Evolutionary conservation across 805 yeast genomes (phyloP).

Genomic region (Yueomyces sinensis): DNA sequence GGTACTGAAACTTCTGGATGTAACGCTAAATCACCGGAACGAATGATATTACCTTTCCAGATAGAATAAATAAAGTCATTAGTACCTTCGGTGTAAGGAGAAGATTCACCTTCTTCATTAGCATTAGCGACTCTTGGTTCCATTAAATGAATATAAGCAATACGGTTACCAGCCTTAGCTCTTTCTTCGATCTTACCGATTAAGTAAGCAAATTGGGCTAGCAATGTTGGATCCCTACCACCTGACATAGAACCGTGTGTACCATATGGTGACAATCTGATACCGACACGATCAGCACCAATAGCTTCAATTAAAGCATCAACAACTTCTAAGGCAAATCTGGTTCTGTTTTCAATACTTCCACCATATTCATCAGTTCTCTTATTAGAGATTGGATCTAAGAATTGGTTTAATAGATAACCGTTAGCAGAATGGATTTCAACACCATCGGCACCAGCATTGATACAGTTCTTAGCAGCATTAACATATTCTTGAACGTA

Average conservation of each 20-base stretch:
- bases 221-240: conserved; percentile 20
- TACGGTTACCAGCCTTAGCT: conserved; percentile 23
- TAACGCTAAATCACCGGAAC: conserved; percentile 27
- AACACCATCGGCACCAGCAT: conserved; percentile 40
- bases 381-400: conserved; percentile 32
- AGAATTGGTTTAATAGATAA: conserved; percentile 41
- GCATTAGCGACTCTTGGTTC: conserved; percentile 32
- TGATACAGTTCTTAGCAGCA: conserved; percentile 30
- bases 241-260: conserved; percentile 28
- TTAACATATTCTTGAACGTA: conserved; percentile 28
- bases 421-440: conserved; percentile 66
- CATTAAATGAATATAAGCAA: conserved; percentile 32
- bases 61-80: conserved; percentile 28
- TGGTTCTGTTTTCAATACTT: conserved; percentile 29
- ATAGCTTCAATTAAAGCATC: conserved; percentile 36
- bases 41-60: conserved; percentile 33
- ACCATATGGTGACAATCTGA: conserved; percentile 36
- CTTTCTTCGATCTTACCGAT: conserved; percentile 28
- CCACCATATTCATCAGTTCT: conserved; percentile 45
- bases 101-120: conserved; percentile 11
- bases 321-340: conserved; percentile 33
- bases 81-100: conserved; percentile 10
- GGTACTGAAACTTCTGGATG: conserved; percentile 19
- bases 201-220: conserved; percentile 29
- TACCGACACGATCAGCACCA: conserved; percentile 37